Conservation (phyloP, 345 rosid species). For the Diplotaxis tenuifolia region DNA sequence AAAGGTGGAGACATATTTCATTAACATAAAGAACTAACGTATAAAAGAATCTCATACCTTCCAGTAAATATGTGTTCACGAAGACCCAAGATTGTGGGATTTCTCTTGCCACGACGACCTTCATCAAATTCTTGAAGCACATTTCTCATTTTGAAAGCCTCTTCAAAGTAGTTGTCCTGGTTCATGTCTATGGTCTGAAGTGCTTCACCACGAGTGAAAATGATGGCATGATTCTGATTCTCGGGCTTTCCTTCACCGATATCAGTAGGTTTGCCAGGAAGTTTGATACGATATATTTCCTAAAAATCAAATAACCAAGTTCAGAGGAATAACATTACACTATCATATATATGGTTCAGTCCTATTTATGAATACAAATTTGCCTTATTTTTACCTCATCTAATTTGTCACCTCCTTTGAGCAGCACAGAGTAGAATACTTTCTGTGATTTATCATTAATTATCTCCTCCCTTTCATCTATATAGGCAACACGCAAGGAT, state of each 20-base stretch:
- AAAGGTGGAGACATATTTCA: neutral
- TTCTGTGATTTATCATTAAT: slow-evolving; percentile 55
- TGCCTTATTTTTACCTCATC: slow-evolving; percentile 60
- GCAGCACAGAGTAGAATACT: slow-evolving; percentile 77
- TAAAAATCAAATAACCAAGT: slow-evolving; percentile 28
- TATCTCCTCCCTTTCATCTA: slow-evolving; percentile 76
- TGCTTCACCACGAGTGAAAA: slow-evolving; percentile 98
- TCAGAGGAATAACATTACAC: neutral
- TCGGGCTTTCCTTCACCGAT: slow-evolving; percentile 99
- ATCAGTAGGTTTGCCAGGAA: slow-evolving; percentile 91
- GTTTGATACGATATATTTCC: slow-evolving; percentile 97
- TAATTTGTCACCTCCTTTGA: slow-evolving; percentile 73
- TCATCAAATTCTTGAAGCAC: slow-evolving; percentile 72
- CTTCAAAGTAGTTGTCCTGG: slow-evolving; percentile 99
- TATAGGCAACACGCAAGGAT: slow-evolving; percentile 89
- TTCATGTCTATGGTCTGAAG: slow-evolving; percentile 99
- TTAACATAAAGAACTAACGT: slow-evolving; percentile 5
- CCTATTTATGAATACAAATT: neutral
- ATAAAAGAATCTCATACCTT: slow-evolving; percentile 51
- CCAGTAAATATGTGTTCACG: slow-evolving; percentile 99
- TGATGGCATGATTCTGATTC: slow-evolving; percentile 97
- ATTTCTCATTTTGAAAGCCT: slow-evolving; percentile 97
- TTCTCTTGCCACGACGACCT: slow-evolving; percentile 48
- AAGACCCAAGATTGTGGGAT: slow-evolving; percentile 86
- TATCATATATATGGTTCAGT: neutral